These are phyloP conservation scores for Colletotrichum tropicicola DNA, from an alignment of 2,329 filamentous ascomycete genomes.

Conservation along the genomic window DNA sequence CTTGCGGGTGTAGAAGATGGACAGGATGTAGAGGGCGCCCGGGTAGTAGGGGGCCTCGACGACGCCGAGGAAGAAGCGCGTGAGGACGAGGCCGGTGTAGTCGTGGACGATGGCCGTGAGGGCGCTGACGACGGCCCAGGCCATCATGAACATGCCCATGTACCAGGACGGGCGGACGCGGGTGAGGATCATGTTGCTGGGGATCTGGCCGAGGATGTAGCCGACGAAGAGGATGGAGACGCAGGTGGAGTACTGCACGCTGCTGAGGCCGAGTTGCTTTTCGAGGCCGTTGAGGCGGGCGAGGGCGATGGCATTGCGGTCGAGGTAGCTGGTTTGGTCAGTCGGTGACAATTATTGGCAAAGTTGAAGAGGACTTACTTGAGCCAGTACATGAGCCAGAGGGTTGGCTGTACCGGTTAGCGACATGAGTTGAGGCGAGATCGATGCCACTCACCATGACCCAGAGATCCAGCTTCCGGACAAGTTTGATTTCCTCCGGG, in stretches of 20 bases:
- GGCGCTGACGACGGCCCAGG: conserved; percentile 50
- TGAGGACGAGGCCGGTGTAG: conserved; percentile 49
- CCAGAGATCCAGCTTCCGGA: conserved; percentile 47
- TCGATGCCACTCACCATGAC: conserved; percentile 40
- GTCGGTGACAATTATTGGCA: background rate
- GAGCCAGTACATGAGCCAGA: conserved; percentile 44
- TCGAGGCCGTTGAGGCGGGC: conserved; percentile 40
- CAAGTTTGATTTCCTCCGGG: conserved; percentile 47
- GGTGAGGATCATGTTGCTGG: conserved; percentile 48
- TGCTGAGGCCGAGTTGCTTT: conserved; percentile 32
- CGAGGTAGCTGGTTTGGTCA: conserved; percentile 27
- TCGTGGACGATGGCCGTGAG: conserved; percentile 50
- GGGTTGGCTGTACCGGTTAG: conserved; percentile 39
- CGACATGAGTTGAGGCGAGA: fast-evolving
- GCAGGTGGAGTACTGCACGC: conserved; percentile 44
- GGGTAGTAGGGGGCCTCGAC: conserved; percentile 50
- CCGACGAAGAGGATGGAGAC: conserved; percentile 46
- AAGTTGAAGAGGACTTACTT: conserved; percentile 12
- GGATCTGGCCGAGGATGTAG: conserved; percentile 47
- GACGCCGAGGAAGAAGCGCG: conserved; percentile 48
- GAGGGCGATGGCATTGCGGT: conserved; percentile 36
- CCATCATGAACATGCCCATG: conserved; percentile 48
- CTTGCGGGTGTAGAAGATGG: conserved; percentile 63
- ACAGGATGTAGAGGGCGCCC: conserved; percentile 50
- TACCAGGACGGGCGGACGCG: conserved; percentile 62